phyloP scores from a whole-genome alignment of 2,329 filamentous ascomycete genomes.

The Talaromyces verruculosus region DNA sequence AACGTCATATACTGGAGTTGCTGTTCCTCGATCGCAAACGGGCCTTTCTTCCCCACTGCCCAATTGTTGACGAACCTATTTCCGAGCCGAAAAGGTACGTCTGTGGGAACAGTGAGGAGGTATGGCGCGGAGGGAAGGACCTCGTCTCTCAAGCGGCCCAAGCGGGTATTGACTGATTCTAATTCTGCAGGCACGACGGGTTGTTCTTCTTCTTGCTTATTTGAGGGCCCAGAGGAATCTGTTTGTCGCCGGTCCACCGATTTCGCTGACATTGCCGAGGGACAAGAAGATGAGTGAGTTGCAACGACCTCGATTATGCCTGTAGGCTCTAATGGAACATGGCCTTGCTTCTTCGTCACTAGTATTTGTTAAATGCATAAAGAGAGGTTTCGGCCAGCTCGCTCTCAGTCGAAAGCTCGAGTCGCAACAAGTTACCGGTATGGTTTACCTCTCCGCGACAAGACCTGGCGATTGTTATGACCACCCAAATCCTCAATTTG shows the following conservation, averaged over 20 bases:
- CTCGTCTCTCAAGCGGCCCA: conserved; percentile 43
- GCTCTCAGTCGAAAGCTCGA: background rate
- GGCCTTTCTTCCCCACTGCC: conserved; percentile 50
- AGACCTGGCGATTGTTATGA: conserved; percentile 2
- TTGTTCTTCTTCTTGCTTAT: conserved; percentile 22
- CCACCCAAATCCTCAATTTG: background rate
- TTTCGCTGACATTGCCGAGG: conserved; percentile 43
- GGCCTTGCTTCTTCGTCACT: conserved; percentile 13
- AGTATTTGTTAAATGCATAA: conserved; percentile 11
- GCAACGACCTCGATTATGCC: background rate
- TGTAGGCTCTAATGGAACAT: conserved; percentile 8
- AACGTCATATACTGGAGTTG: conserved; percentile 64
- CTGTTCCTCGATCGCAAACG: conserved; percentile 58
- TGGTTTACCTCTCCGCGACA: background rate
- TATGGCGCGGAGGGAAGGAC: conserved; percentile 48
- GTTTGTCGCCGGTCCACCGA: conserved; percentile 30
- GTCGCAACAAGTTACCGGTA: background rate
- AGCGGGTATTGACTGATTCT: conserved; percentile 36
- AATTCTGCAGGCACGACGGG: conserved; percentile 28
- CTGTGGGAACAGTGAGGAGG: conserved; percentile 48
- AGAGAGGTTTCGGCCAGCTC: background rate
- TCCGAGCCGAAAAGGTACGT: conserved; percentile 47
- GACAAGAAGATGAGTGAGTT: conserved; percentile 15
- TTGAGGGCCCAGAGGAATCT: conserved; percentile 27
- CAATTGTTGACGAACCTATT: conserved; percentile 47